Conservation (phyloP, 2,329 filamentous ascomycete species). For the Tolypocladium pustulatum region DNA sequence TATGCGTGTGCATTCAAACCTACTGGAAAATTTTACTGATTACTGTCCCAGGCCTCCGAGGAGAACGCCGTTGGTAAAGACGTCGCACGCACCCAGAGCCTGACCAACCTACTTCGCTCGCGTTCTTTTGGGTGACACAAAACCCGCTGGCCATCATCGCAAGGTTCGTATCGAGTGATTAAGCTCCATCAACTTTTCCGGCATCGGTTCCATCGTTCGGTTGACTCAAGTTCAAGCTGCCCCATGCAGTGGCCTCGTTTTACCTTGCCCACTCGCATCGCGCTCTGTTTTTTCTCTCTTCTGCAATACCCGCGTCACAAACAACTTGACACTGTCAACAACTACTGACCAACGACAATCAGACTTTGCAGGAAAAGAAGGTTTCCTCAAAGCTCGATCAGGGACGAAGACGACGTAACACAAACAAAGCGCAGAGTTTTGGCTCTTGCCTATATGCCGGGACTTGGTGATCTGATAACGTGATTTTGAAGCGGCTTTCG, state of each 20-base stretch:
- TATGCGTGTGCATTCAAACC: background rate
- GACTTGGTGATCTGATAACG: constrained; percentile 9
- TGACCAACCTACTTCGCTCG: constrained; percentile 3
- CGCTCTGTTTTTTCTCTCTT: background rate
- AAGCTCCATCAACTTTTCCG: background rate
- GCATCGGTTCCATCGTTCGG: background rate
- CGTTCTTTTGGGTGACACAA: constrained; percentile 7
- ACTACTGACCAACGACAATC: background rate
- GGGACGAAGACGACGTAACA: background rate
- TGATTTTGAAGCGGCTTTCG: constrained; percentile 12
- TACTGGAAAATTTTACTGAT: constrained; percentile 4
- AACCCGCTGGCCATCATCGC: constrained; percentile 6
- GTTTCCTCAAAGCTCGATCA: background rate
- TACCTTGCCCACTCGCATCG: background rate
- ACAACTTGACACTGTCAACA: too few species aligned
- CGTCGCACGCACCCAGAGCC: constrained; percentile 2
- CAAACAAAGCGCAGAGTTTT: background rate
- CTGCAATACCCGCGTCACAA: background rate
- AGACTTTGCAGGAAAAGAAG: background rate
- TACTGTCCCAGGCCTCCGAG: constrained; percentile 2
- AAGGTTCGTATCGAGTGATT: constrained; percentile 9
- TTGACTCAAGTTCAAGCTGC: background rate
- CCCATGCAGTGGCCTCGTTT: background rate
- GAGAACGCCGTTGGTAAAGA: constrained; percentile 7
- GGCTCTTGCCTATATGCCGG: constrained; percentile 12